These are phyloP conservation scores for Rhytidhysteron rufulum DNA, from an alignment of 2,329 filamentous ascomycete species.

Conservation along the genomic window DNA sequence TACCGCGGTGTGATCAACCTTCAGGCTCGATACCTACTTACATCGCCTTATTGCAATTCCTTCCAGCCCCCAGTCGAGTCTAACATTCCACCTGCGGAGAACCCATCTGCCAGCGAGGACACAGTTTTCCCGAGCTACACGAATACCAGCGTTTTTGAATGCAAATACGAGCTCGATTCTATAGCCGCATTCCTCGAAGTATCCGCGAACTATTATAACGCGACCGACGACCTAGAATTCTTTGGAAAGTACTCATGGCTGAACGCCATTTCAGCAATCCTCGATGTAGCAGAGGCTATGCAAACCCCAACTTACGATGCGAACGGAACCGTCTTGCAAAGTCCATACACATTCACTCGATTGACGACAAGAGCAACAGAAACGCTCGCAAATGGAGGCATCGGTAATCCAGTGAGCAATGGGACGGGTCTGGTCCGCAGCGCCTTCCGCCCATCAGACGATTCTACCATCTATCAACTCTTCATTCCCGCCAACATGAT, in stretches of 20 bases:
- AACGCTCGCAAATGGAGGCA: slow-evolving; percentile 51
- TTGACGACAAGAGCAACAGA: slow-evolving; percentile 43
- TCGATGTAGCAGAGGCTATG: slow-evolving; percentile 46
- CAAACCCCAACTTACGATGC: slow-evolving; percentile 46
- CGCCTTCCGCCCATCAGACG: slow-evolving; percentile 49
- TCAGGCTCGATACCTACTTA: slow-evolving; percentile 64
- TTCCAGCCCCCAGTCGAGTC: slow-evolving; percentile 51
- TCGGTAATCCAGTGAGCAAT: slow-evolving; percentile 47
- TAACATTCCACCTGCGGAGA: slow-evolving; percentile 35
- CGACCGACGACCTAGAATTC: slow-evolving; percentile 45
- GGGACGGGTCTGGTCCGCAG: slow-evolving; percentile 48
- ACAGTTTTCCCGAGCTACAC: slow-evolving; percentile 41
- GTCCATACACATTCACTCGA: slow-evolving; percentile 47
- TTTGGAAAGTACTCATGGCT: slow-evolving; percentile 49
- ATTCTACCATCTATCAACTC: slow-evolving; percentile 48
- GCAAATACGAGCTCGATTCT: slow-evolving; percentile 53
- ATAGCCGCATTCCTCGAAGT: slow-evolving; percentile 50
- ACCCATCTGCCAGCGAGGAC: slow-evolving; percentile 38
- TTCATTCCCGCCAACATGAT: slow-evolving; percentile 62
- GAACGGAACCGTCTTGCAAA: slow-evolving; percentile 41
- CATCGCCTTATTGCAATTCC: slow-evolving; percentile 53
- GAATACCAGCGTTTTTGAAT: slow-evolving; percentile 47
- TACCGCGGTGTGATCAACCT: slow-evolving; percentile 70
- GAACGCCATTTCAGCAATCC: slow-evolving; percentile 41
- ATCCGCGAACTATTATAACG: slow-evolving; percentile 47